These are phyloP conservation scores for Botrytis fragariae DNA, from an alignment of 2,329 filamentous ascomycete genomes.

Conservation along the genomic window DNA sequence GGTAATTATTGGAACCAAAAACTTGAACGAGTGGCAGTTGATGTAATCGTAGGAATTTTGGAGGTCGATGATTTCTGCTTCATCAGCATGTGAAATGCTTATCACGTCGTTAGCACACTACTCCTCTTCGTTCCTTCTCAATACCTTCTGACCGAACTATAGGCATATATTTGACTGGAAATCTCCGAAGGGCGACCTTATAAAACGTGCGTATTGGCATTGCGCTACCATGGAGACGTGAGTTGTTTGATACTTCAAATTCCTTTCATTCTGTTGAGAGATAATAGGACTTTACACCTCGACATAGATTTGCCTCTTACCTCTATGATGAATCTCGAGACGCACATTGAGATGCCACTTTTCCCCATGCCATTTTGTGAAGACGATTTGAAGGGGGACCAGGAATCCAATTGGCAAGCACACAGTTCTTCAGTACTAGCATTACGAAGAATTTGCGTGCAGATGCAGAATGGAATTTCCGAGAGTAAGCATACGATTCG, in stretches of 20 bases:
- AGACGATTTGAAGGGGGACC: conserved; percentile 48
- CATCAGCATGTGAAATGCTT: conserved; percentile 55
- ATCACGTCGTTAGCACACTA: conserved; percentile 48
- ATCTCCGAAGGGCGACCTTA: conserved; percentile 49
- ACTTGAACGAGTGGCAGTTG: conserved; percentile 15
- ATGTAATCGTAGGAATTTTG: conserved; percentile 53
- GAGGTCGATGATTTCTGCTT: conserved; percentile 55
- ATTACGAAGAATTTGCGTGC: conserved; percentile 51
- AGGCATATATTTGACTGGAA: conserved; percentile 47
- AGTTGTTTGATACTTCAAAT: conserved; percentile 26
- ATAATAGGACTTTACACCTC: conserved; percentile 45
- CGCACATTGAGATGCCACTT: conserved; percentile 53
- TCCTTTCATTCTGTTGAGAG: neutral
- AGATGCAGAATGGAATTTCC: conserved; percentile 52
- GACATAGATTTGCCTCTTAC: conserved; percentile 58
- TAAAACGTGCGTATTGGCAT: conserved; percentile 56
- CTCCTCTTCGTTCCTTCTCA: neutral
- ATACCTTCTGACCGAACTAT: conserved; percentile 2
- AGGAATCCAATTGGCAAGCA: conserved; percentile 54
- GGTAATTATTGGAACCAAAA: conserved; percentile 38
- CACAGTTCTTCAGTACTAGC: conserved; percentile 61
- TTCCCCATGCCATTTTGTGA: conserved; percentile 50
- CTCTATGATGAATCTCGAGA: conserved; percentile 52
- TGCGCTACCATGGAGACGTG: conserved; percentile 56
- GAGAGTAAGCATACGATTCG: conserved; percentile 45